These are phyloP conservation scores for Citrus medica DNA, from an alignment of 345 rosid species.

Conservation along the genomic window DNA sequence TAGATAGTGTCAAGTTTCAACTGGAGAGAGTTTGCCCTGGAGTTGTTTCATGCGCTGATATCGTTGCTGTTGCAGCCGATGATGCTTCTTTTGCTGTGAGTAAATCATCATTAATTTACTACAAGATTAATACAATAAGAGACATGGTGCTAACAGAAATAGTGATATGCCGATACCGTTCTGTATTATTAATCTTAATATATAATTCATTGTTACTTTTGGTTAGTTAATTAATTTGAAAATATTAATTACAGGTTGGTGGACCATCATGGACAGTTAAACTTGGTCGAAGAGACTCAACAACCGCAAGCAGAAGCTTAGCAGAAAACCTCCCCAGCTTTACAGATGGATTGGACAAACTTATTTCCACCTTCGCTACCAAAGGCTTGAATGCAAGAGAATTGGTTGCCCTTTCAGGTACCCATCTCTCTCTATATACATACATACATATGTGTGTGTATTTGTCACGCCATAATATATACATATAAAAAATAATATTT, in stretches of 20 bases:
- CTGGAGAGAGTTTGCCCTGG: conserved; percentile 50
- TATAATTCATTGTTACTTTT: no score
- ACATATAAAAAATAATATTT: no score
- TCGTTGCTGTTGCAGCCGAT: conserved; percentile 54
- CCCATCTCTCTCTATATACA: no score
- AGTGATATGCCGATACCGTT: conserved; percentile 4
- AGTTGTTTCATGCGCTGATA: conserved; percentile 65
- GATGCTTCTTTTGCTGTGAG: conserved; percentile 43
- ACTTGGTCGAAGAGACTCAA: conserved; percentile 22
- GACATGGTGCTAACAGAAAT: conserved; percentile 14
- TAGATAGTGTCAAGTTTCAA: conserved; percentile 47
- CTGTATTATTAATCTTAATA: no score
- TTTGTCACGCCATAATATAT: no score
- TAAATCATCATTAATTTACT: neutral
- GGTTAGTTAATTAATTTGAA: no score
- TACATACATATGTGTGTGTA: no score
- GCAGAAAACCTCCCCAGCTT: conserved; percentile 47
- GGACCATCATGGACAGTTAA: no score
- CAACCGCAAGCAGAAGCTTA: conserved; percentile 28
- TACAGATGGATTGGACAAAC: conserved; percentile 26
- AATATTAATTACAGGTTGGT: no score
- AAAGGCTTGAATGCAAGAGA: conserved; percentile 34
- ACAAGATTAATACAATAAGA: neutral
- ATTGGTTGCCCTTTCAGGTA: no score
- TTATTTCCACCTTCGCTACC: conserved; percentile 30